Percentiles rank a stretch among this genome's conserved stretches.
These are phyloP conservation scores for Fusarium anguioides DNA, from an alignment of 2,329 filamentous ascomycete species.

Conservation along the genomic window DNA sequence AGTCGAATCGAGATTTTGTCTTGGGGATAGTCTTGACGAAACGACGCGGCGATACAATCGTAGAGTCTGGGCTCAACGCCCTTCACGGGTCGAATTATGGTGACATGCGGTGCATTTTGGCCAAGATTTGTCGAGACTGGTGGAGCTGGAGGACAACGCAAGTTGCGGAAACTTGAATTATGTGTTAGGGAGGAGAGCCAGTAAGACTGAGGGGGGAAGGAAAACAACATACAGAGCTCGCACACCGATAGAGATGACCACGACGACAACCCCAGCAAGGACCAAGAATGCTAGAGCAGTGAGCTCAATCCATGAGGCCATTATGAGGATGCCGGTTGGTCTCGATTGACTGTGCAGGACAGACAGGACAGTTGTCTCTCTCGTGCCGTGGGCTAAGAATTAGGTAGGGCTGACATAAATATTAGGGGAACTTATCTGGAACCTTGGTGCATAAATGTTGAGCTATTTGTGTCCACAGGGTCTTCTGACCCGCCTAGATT, in stretches of 20 bases:
- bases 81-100: slow-evolving; percentile 92
- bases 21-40: slow-evolving; percentile 82
- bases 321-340: slow-evolving; percentile 23
- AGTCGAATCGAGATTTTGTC: slow-evolving; percentile 83
- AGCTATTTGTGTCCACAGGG: no score
- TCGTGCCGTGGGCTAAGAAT: neutral
- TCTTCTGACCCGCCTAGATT: no score
- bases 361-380: neutral
- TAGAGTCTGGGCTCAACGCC: slow-evolving; percentile 90
- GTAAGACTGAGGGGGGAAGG: neutral
- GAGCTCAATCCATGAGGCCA: slow-evolving; percentile 49
- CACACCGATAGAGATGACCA: slow-evolving; percentile 67
- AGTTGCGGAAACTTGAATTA: slow-evolving; percentile 62
- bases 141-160: slow-evolving; percentile 60
- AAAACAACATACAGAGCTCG: slow-evolving; percentile 67
- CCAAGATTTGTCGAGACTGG: slow-evolving; percentile 64
- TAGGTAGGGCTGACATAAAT: no score
- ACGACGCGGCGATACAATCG: slow-evolving; percentile 89
- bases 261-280: slow-evolving; percentile 64
- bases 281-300: slow-evolving; percentile 61
- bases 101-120: slow-evolving; percentile 78
- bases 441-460: no score
- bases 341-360: slow-evolving; percentile 1
- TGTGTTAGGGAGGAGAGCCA: slow-evolving; percentile 14
- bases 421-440: no score